Evolutionary conservation across 1,284 basidiomycete genomes (phyloP), one percentile per base, ranked within the genome.

Genomic region (Vanrija humicola): DNA sequence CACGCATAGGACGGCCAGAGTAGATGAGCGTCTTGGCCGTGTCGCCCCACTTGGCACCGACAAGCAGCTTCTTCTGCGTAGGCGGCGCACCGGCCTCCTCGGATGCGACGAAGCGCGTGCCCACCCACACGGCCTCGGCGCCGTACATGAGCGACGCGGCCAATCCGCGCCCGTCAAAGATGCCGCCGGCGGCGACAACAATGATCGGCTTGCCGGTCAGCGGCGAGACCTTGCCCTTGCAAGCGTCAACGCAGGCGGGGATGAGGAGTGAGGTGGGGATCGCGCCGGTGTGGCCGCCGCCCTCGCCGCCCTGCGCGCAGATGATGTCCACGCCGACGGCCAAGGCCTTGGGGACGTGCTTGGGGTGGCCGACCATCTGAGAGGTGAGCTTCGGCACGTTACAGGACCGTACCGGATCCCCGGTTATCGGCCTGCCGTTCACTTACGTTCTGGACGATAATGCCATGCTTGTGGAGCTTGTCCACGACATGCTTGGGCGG

Each of bases 61-160:
- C 48, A 8, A 50, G 38, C 64, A 62, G 83, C 16, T 92, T 85
- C 77, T 93, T 92, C 78, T 93, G 90, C 57, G 81, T 81, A 71
- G 86, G 86, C 3, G 88, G 86, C 14, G 90, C 90, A 43, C 81
- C 82, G 23, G 90, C 89, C 73, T 94, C 90, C 18, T 76, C 81
- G 19, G 83, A 80, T n/a, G 91, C 91, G 26, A 96, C 89, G 70
- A 95, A 96, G 39, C 91, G 83, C 2, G 89, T 90, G 38, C 91
- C 91, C 50, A 91, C 88, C 89, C 90, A 92, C 74, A 92, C 78
- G 79, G 83, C 90, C 66, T 88, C 81, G 38, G 89, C 90, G 60
- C 90, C 90, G 82, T 86, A 91, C 70, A 85, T 81, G 50, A 93
- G 76, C 66, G 90, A 87, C 16, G 89, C 88, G 14, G 89, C 90